Conservation (phyloP, 768 basidiomycete genomes). For the Mycena galopus region DNA sequence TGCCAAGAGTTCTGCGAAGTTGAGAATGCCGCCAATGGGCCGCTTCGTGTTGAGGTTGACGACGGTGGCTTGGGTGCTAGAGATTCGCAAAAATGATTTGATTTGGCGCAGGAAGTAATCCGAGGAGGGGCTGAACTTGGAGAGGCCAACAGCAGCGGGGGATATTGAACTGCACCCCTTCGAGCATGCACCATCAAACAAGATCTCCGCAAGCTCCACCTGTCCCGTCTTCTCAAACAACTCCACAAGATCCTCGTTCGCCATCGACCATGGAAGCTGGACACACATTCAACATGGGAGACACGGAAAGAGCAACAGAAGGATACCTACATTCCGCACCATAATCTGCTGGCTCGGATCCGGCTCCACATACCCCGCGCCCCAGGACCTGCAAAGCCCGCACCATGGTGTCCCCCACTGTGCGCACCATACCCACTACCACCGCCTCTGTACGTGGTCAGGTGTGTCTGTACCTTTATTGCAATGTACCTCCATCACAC, state of each 20-base stretch:
- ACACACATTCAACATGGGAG: no score
- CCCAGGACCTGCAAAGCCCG: conserved; percentile 47
- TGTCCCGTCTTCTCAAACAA: conserved; percentile 97
- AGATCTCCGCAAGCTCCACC: conserved; percentile 94
- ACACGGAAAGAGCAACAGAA: no score
- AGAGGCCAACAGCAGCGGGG: conserved; percentile 76
- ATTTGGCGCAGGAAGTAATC: conserved; percentile 96
- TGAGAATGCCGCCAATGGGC: conserved; percentile 82
- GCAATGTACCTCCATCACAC: no score
- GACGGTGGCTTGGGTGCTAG: conserved; percentile 79
- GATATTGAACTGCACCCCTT: conserved; percentile 71
- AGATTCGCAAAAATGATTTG: conserved; percentile 87
- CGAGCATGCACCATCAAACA: conserved; percentile 94
- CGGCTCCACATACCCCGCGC: conserved; percentile 62
- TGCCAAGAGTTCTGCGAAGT: conserved; percentile 74
- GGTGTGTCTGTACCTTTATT: no score
- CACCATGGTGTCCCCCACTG: conserved; percentile 47
- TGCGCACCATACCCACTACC: conserved; percentile 46
- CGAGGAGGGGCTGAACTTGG: conserved; percentile 75
- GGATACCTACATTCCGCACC: conserved; percentile 93
- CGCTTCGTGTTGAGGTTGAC: conserved; percentile 74
- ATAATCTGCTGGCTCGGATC: conserved; percentile 98
- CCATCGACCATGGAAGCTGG: no score
- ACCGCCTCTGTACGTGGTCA: conserved; percentile 48
- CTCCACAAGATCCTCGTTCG: conserved; percentile 98